Percentiles rank a stretch among this genome's conserved stretches.
Conservation (phyloP, 2,329 filamentous ascomycete species). For the Aureobasidium namibiae region DNA sequence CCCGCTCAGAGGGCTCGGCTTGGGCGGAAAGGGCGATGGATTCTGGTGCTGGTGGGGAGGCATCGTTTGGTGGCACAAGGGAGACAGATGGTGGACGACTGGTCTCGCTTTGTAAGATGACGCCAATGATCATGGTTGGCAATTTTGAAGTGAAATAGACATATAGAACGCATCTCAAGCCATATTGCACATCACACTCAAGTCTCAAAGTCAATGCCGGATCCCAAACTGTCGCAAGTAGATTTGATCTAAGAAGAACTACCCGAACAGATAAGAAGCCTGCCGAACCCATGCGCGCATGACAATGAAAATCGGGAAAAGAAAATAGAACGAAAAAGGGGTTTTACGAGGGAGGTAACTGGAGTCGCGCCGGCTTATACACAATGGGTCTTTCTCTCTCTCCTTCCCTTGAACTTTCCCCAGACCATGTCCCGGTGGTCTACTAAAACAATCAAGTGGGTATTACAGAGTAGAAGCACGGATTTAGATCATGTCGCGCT, state of each 20-base stretch:
- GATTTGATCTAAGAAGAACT: slow-evolving; percentile 2
- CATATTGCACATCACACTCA: not conserved
- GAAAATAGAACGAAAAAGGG: slow-evolving; percentile 2
- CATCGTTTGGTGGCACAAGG: slow-evolving; percentile 51
- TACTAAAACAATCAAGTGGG: slow-evolving; percentile 7
- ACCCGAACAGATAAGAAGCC: slow-evolving; percentile 3
- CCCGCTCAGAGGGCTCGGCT: slow-evolving; percentile 55
- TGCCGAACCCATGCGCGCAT: slow-evolving; percentile 9
- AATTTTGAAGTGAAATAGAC: not conserved
- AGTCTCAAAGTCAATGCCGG: not conserved
- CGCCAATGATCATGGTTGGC: not conserved
- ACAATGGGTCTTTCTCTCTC: slow-evolving; percentile 8
- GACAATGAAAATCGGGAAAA: slow-evolving; percentile 2
- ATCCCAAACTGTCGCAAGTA: slow-evolving; percentile 7
- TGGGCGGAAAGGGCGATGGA: slow-evolving; percentile 51
- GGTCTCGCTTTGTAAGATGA: slow-evolving; percentile 36
- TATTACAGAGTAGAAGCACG: slow-evolving; percentile 4
- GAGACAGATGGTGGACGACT: slow-evolving; percentile 56
- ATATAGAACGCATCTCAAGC: not conserved
- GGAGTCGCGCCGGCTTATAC: slow-evolving; percentile 9
- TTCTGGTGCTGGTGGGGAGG: slow-evolving; percentile 60
- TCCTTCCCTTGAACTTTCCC: not conserved
- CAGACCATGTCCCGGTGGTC: not conserved
- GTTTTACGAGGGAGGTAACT: slow-evolving; percentile 4
- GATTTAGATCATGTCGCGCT: slow-evolving; percentile 81